These are phyloP conservation scores for Pythium apleroticum DNA, from an alignment of 352 stramenopile species.

Conservation along the genomic window DNA sequence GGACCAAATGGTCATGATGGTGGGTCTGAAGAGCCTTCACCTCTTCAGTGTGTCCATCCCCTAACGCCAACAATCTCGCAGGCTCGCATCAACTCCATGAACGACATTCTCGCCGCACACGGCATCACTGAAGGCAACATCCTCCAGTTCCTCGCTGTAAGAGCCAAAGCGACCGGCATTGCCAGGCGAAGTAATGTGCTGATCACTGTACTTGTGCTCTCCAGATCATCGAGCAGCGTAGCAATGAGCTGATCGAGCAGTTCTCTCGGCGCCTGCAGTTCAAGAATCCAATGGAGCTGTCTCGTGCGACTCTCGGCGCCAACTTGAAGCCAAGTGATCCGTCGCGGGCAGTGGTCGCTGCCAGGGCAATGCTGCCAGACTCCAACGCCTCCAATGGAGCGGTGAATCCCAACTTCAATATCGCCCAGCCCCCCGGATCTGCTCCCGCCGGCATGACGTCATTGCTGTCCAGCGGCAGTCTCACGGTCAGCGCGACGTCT, in stretches of 20 bases:
- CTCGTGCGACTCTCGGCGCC: constrained; percentile 54
- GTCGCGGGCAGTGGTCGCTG: constrained; percentile 49
- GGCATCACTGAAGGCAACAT: constrained; percentile 83
- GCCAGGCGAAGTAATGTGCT: background rate
- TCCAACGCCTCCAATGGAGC: background rate
- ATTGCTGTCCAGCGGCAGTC: constrained; percentile 21
- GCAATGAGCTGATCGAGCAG: constrained; percentile 78
- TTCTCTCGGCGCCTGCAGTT: constrained; percentile 68
- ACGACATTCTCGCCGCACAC: constrained; percentile 73
- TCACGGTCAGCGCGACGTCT: constrained; percentile 19
- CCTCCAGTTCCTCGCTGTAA: constrained; percentile 74
- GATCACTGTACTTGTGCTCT: background rate
- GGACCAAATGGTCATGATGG: constrained; percentile 75
- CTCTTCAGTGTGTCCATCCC: too few species aligned
- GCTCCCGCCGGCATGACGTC: constrained; percentile 10
- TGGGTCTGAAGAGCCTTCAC: too few species aligned
- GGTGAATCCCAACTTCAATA: background rate
- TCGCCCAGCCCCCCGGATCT: background rate
- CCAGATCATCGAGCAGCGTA: constrained; percentile 81
- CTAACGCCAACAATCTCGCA: too few species aligned
- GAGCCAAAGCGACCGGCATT: background rate
- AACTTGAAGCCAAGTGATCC: constrained; percentile 71
- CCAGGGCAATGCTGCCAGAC: constrained; percentile 46
- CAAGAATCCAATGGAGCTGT: constrained; percentile 60
- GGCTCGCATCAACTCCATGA: constrained; percentile 86